Evolutionary conservation across 352 stramenopile species (phyloP).

Genomic region (Pythium grandisporangium): DNA sequence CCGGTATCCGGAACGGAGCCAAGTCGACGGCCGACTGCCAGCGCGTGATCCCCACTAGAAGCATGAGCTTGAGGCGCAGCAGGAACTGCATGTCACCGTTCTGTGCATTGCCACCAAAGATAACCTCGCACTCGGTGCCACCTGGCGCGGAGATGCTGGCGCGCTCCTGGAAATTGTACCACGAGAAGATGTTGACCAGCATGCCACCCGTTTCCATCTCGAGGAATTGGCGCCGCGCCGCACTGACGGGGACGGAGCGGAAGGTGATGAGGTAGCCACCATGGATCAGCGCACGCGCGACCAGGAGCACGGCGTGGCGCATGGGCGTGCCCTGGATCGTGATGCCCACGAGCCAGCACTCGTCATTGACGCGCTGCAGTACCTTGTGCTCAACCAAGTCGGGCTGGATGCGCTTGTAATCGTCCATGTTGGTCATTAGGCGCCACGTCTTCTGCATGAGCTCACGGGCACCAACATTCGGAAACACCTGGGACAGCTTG

Average conservation of each 20-base stretch:
- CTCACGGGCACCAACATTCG: slow-evolving; percentile 25
- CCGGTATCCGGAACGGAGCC: no score
- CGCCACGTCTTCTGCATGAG: slow-evolving; percentile 66
- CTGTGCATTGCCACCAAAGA: slow-evolving; percentile 42
- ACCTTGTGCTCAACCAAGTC: slow-evolving; percentile 34
- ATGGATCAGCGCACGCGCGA: slow-evolving; percentile 52
- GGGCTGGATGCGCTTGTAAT: slow-evolving; percentile 56
- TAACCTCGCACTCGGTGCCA: slow-evolving; percentile 39
- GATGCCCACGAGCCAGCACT: slow-evolving; percentile 51
- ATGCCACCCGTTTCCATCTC: slow-evolving; percentile 29
- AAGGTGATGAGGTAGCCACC: slow-evolving; percentile 58
- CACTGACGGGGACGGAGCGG: slow-evolving; percentile 44
- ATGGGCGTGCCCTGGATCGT: slow-evolving; percentile 22
- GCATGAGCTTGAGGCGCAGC: slow-evolving; percentile 54
- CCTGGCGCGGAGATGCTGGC: slow-evolving; percentile 6
- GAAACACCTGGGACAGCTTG: slow-evolving; percentile 49
- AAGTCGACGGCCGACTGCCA: slow-evolving; percentile 57
- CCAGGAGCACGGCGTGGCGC: slow-evolving; percentile 44
- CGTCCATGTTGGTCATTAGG: slow-evolving; percentile 35
- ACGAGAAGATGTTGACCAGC: slow-evolving; percentile 60
- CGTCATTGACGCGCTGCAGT: slow-evolving; percentile 44
- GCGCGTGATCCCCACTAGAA: slow-evolving; percentile 46
- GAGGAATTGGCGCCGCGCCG: slow-evolving; percentile 27
- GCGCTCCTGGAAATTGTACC: slow-evolving; percentile 64
- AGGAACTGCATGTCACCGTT: slow-evolving; percentile 48